phyloP scores from a whole-genome alignment of 345 rosid species.

The Citrus australasica region DNA sequence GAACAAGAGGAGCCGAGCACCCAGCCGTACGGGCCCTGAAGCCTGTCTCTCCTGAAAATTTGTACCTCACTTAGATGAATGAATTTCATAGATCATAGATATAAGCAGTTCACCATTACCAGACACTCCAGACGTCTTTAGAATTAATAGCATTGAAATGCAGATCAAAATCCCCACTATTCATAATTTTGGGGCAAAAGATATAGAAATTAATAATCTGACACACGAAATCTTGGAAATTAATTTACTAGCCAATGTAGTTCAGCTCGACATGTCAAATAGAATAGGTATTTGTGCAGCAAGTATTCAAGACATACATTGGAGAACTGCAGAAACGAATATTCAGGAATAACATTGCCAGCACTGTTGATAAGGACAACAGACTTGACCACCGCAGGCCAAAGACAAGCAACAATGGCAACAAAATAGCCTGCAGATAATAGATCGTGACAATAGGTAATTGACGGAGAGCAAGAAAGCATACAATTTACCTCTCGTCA shows the following conservation, averaged over 20 bases:
- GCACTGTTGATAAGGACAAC: conserved; percentile 70
- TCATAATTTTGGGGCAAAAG: background rate
- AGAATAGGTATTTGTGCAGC: background rate
- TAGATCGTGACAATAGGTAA: conserved; percentile 6
- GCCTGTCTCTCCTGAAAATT: conserved; percentile 58
- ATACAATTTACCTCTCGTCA: background rate
- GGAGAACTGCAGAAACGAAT: conserved; percentile 36
- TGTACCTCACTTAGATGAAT: background rate
- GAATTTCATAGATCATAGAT: background rate
- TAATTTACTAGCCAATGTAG: background rate
- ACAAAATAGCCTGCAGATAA: conserved; percentile 63
- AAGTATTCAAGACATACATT: conserved; percentile 38
- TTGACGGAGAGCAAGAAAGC: background rate
- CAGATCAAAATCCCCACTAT: background rate
- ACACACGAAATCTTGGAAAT: background rate
- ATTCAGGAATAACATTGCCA: conserved; percentile 66
- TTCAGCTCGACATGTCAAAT: background rate
- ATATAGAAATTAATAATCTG: background rate
- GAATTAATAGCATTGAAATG: background rate
- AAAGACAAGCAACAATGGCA: conserved; percentile 52
- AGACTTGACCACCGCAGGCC: conserved; percentile 75
- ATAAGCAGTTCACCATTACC: background rate
- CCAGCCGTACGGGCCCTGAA: conserved; percentile 55
- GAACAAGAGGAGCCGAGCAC: conserved; percentile 60
- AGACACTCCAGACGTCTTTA: background rate